Evolutionary conservation across 768 basidiomycete species (phyloP), one percentile per base, ranked within the genome.

Genomic region (Sarcomyxa edulis): DNA sequence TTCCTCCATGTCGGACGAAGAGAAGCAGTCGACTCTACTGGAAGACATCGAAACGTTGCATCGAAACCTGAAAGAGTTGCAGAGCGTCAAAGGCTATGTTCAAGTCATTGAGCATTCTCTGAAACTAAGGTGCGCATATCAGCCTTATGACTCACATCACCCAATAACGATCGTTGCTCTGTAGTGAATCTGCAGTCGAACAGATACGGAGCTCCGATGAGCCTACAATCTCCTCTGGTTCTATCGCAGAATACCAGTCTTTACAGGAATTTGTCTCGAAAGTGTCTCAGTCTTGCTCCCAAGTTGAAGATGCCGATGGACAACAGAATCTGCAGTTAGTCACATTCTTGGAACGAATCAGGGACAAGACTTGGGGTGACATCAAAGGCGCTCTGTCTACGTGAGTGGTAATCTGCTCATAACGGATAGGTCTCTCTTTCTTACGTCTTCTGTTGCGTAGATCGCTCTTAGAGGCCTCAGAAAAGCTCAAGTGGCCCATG

Each of bases 401-500:
- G 90, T 91, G 51, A 46, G 78, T 69, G 12, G 7, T 14, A 21
- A 20, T 9, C 28, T 20, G 35, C 9, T 20, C 23, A 22, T 32
- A n/a, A n/a, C 38, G 25, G 3, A 3, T 18, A 12, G 18, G 30
- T 18, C 14, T 25, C 40, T 25, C 5, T 35, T 14, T 19, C 11
- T 26, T 5, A 42, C 12, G 19, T 26, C 6, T 27, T 9, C 43
- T 28, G n/a, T 28, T 20, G 6, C 37, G 4, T 45, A 95, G 93
- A 14, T 58, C 68, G 4, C 65, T 98, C 16, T 60, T 80, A 15
- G 58, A 64, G 19, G 71, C 76, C 10, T 71, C 86, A 1, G 92
- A 94, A 57, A 69, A 66, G 32, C 58, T 98, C 18, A 72, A 78
- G n/a, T 98, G 95, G 95, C 95, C 95, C 2, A 68, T 71, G 47